These are phyloP conservation scores for Podospora pseudoanserina DNA, from an alignment of 495 filamentous ascomycete species.

Conservation along the genomic window DNA sequence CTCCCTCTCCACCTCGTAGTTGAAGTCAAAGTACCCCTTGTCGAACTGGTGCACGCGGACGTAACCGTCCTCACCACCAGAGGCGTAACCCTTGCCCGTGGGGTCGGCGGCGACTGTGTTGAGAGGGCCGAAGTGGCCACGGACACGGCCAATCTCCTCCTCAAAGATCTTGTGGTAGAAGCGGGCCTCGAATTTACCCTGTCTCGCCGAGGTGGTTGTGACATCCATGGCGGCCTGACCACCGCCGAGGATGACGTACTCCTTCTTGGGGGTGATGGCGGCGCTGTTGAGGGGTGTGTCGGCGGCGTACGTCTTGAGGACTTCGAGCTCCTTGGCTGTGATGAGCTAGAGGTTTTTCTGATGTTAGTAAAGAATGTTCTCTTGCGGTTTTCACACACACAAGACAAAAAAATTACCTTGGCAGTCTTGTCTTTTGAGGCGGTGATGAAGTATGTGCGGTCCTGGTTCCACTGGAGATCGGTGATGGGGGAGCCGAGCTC, in stretches of 20 bases:
- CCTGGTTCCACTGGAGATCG: conserved; percentile 89
- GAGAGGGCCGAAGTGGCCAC: conserved; percentile 94
- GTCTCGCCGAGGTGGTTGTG: conserved; percentile 87
- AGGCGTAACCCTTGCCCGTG: conserved; percentile 83
- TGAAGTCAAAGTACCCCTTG: conserved; percentile 96
- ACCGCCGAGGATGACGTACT: conserved; percentile 94
- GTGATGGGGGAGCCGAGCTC: conserved; percentile 80
- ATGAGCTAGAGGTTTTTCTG: conserved; percentile 56
- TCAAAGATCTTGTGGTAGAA: conserved; percentile 99
- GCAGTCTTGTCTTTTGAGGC: conserved; percentile 96
- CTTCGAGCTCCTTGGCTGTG: conserved; percentile 75
- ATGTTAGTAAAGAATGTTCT: too few species aligned
- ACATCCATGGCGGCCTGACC: conserved; percentile 99
- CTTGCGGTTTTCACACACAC: not conserved
- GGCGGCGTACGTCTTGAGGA: conserved; percentile 84
- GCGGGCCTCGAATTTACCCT: conserved; percentile 97
- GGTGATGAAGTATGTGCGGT: conserved; percentile 97
- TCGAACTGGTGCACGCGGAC: conserved; percentile 98
- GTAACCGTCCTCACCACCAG: conserved; percentile 96
- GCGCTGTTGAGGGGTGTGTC: conserved; percentile 98
- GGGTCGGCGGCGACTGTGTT: conserved; percentile 81
- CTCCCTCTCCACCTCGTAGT: conserved; percentile 92
- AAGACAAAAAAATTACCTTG: conserved; percentile 53
- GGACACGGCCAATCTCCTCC: conserved; percentile 94
- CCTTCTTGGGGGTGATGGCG: conserved; percentile 87